phyloP scores from a whole-genome alignment of 805 yeast genomes.

The Sugiyamaella americana region DNA sequence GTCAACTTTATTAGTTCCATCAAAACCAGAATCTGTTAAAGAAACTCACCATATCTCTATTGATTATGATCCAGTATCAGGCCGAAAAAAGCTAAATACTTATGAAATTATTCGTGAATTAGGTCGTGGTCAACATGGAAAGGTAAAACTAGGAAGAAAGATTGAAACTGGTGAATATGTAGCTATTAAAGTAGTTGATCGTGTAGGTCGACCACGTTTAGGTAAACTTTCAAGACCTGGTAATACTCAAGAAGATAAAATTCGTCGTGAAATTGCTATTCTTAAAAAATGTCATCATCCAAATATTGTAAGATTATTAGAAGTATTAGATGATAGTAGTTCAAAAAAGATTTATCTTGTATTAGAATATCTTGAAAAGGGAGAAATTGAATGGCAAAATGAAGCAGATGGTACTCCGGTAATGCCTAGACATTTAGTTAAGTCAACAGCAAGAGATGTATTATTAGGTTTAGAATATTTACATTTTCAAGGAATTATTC shows the following conservation, averaged over 20 bases:
- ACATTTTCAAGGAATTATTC: slow-evolving; percentile 86
- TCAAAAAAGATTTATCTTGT: slow-evolving; percentile 86
- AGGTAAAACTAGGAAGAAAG: slow-evolving; percentile 85
- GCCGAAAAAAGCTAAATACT: slow-evolving; percentile 75
- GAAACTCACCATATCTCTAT: slow-evolving; percentile 76
- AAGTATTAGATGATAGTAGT: slow-evolving; percentile 79
- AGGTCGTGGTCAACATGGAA: slow-evolving; percentile 98
- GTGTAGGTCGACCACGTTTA: slow-evolving; percentile 53
- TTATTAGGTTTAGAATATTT: slow-evolving; percentile 82
- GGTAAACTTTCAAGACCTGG: slow-evolving; percentile 34
- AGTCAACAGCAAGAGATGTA: slow-evolving; percentile 75
- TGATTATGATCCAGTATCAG: slow-evolving; percentile 83
- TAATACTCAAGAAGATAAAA: slow-evolving; percentile 62
- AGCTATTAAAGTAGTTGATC: slow-evolving; percentile 90
- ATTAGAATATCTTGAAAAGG: slow-evolving; percentile 81
- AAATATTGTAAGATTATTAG: slow-evolving; percentile 79
- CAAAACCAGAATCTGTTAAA: slow-evolving; percentile 44
- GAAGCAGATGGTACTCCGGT: slow-evolving; percentile 51
- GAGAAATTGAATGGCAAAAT: slow-evolving; percentile 81
- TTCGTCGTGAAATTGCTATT: slow-evolving; percentile 83
- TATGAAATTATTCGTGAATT: slow-evolving; percentile 83
- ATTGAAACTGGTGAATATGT: slow-evolving; percentile 51
- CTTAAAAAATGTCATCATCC: slow-evolving; percentile 87
- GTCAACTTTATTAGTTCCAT: slow-evolving; percentile 1
- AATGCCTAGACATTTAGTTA: slow-evolving; percentile 58